phyloP scores from a whole-genome alignment of 179 eudicot genomes.

The Drosera spatulata region DNA sequence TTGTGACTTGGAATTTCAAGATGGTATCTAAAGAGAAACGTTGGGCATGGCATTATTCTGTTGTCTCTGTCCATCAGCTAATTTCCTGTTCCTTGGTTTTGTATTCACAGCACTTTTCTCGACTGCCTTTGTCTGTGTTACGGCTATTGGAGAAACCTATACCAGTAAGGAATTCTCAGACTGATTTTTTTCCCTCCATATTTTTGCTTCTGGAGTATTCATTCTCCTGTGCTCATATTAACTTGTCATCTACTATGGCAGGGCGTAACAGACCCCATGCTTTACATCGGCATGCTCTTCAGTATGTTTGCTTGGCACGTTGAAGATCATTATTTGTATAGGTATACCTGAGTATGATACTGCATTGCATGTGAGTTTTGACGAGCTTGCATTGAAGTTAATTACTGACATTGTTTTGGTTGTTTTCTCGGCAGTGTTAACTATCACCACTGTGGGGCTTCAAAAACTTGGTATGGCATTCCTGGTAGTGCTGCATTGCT shows the following conservation, averaged over 20 bases:
- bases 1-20: too few relatives aligned
- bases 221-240: not conserved
- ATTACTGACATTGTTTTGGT: not conserved
- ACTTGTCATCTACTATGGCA: constrained; percentile 16
- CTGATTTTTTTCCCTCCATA: not conserved
- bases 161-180: constrained; percentile 38
- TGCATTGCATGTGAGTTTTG: not conserved
- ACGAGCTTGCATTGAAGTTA: not conserved
- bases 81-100: not conserved
- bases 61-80: not conserved
- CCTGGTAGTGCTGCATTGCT: constrained; percentile 87
- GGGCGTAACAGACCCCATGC: constrained; percentile 99
- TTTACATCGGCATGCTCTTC: constrained; percentile 96
- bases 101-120: constrained; percentile 71
- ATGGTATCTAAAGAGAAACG: too few relatives aligned
- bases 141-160: constrained; percentile 70
- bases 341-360: constrained; percentile 25
- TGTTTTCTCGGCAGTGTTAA: constrained; percentile 56
- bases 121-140: constrained; percentile 67
- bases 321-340: constrained; percentile 95
- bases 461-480: constrained; percentile 98
- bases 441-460: constrained; percentile 96
- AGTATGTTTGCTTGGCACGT: constrained; percentile 99
- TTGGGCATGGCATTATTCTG: not conserved
- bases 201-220: not conserved